Conservation (phyloP, 352 stramenopile species). For the Phytophthora brassicae region DNA sequence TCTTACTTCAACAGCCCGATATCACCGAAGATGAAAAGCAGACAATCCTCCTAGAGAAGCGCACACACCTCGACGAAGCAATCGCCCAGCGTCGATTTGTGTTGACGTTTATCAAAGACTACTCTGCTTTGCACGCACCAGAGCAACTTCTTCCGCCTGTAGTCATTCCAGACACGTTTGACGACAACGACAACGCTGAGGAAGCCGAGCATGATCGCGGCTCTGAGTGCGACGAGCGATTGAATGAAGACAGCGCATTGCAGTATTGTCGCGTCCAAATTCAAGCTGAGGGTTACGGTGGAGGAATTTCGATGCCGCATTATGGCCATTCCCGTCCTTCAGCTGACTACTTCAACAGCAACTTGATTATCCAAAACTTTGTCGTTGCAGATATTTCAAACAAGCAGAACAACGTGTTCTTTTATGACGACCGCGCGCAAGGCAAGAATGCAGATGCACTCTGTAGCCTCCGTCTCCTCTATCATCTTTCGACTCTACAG, state of each 20-base stretch:
- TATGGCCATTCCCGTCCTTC: slow-evolving; percentile 13
- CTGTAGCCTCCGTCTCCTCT: too few species aligned
- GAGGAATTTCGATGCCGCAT: slow-evolving; percentile 11
- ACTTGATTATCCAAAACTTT: slow-evolving; percentile 16
- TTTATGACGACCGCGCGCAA: too few species aligned
- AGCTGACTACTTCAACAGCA: slow-evolving; percentile 16
- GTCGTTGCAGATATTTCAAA: slow-evolving; percentile 5
- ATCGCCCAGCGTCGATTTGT: slow-evolving; percentile 7
- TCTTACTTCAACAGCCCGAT: slow-evolving; percentile 4
- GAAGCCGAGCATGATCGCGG: too few species aligned
- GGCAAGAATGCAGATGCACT: too few species aligned
- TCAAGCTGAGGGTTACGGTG: slow-evolving; percentile 10
- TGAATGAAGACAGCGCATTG: too few species aligned
- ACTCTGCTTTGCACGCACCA: slow-evolving; percentile 10
- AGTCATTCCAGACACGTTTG: slow-evolving; percentile 11
- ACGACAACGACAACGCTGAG: background rate
- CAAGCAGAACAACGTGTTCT: too few species aligned
- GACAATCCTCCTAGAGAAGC: slow-evolving; percentile 4
- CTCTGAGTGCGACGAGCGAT: too few species aligned
- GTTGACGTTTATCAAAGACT: slow-evolving; percentile 4
- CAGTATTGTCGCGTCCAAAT: background rate
- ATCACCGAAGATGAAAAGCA: slow-evolving; percentile 1
- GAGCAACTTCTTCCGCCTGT: background rate
- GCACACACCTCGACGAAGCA: slow-evolving; percentile 2
- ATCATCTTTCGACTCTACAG: too few species aligned